Base-by-base conservation (phyloP, 1,139 yeast genomes). In the Lodderomyces oxycetoniae region DNA sequence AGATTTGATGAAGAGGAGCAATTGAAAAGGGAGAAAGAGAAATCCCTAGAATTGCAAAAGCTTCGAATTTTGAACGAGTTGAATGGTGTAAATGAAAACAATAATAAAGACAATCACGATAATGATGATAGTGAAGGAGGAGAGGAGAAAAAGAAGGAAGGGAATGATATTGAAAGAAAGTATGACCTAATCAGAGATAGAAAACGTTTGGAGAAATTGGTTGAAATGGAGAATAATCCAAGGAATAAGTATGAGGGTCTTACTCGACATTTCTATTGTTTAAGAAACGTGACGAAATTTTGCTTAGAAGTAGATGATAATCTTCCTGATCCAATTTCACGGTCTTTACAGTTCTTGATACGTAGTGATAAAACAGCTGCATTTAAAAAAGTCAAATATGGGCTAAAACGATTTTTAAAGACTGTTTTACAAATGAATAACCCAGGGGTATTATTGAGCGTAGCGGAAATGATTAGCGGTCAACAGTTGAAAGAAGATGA, bases 1-100 rank as follows among this genome's bases (percentile, higher is more conserved):
- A 10, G 59, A 40, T 47, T 61, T 38, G 52, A 49, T 37, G 60
- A 58, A 15, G 30, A 16, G 9, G 20, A 16, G n/a, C 6, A 24
- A 12, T 10, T 6, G 8, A 12, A 10, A 11, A 10, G n/a, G n/a
- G 26, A 24, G n/a, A 6, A 10, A 24, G 12, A 12, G 12, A 12
- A 6, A 7, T 6, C n/a, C 7, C 12, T 24, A 22, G 32, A 30
- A 16, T 4, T 6, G 12, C 27, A 17, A 3, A 5, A 12, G 11
- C 10, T 14, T 16, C 26, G 19, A 23, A 23, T 30, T 14, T 14
- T 29, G 23, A 19, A 28, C 3, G 38, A 31, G 5, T 19, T 35
- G 26, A 20, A 28, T 12, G 14, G 11, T 6, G 33, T 55, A 25
- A 50, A 48, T 13, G 25, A 12, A 13, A 7, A 7, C 9, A 10